Conservation (phyloP, 306 rosid genomes). For the Potentilla sterilis region DNA sequence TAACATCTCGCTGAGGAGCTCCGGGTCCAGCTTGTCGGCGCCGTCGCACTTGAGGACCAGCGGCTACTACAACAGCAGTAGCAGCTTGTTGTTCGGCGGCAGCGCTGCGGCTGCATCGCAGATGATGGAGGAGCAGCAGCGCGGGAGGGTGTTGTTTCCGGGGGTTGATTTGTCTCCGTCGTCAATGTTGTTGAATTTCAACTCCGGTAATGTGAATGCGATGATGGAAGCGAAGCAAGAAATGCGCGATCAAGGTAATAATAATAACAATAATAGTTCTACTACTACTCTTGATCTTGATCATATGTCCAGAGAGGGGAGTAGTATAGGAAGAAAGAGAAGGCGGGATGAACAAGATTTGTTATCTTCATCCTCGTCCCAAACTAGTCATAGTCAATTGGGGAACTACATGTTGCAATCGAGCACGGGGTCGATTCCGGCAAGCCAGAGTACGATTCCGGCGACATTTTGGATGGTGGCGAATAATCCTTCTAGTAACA, state of each 20-base stretch:
- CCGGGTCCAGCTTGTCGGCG: slow-evolving; percentile 81
- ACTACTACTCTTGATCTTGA: slow-evolving; percentile 10
- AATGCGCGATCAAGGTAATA: slow-evolving; percentile 28
- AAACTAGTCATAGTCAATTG: slow-evolving; percentile 31
- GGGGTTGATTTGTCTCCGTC: slow-evolving; percentile 35
- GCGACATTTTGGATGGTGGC: slow-evolving; percentile 77
- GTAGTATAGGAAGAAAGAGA: slow-evolving; percentile 50
- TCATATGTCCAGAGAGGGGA: slow-evolving; percentile 21
- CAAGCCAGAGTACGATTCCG: slow-evolving; percentile 56
- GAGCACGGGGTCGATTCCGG: slow-evolving; percentile 60
- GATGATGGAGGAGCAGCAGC: slow-evolving; percentile 45
- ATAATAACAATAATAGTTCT: background rate
- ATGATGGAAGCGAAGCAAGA: slow-evolving; percentile 56
- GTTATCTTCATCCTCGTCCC: slow-evolving; percentile 5
- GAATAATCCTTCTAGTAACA: slow-evolving; percentile 21
- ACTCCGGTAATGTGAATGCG: slow-evolving; percentile 38
- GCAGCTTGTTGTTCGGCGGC: slow-evolving; percentile 7
- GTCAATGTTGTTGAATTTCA: slow-evolving; percentile 61
- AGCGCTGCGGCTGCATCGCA: slow-evolving; percentile 28
- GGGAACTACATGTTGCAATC: slow-evolving; percentile 76
- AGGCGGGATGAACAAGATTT: slow-evolving; percentile 66
- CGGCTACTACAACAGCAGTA: slow-evolving; percentile 29
- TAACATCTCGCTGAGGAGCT: slow-evolving; percentile 92
- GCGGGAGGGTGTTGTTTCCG: slow-evolving; percentile 39
- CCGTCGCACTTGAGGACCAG: slow-evolving; percentile 71